Conservation (phyloP, 495 filamentous ascomycete genomes). For the Xylaria castorea region DNA sequence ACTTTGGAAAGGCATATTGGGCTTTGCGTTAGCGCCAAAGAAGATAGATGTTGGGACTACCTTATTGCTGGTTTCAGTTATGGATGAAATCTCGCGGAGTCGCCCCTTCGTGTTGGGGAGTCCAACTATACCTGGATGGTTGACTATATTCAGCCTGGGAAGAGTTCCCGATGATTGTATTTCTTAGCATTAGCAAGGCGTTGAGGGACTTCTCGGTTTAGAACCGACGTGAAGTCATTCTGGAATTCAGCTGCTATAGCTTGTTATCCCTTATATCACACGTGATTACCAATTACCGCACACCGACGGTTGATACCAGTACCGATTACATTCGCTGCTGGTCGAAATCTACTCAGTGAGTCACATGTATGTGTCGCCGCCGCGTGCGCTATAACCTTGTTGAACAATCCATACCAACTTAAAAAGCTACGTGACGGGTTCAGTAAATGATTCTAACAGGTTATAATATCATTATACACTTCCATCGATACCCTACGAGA, state of each 20-base stretch:
- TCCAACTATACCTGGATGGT: neutral
- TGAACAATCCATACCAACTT: neutral
- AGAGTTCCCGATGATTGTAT: neutral
- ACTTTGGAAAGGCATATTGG: neutral
- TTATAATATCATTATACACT: too few species aligned
- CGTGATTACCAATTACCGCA: neutral
- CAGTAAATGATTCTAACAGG: too few species aligned
- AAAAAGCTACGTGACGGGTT: neutral
- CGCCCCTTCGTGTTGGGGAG: neutral
- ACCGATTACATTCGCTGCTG: neutral
- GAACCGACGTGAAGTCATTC: neutral
- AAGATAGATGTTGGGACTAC: neutral
- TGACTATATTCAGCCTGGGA: too few species aligned
- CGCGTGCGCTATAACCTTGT: neutral
- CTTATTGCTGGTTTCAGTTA: neutral
- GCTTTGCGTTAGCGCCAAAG: neutral
- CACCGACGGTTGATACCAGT: neutral
- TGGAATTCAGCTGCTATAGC: neutral
- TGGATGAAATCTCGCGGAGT: neutral
- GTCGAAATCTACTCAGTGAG: neutral
- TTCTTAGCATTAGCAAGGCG: constrained; percentile 16
- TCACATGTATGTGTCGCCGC: neutral
- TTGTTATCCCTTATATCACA: neutral
- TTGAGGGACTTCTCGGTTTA: neutral
- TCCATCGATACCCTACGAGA: too few species aligned